Evolutionary conservation across 169 alveolate species (phyloP).

Genomic region (Cryptosporidium xiaoi): DNA sequence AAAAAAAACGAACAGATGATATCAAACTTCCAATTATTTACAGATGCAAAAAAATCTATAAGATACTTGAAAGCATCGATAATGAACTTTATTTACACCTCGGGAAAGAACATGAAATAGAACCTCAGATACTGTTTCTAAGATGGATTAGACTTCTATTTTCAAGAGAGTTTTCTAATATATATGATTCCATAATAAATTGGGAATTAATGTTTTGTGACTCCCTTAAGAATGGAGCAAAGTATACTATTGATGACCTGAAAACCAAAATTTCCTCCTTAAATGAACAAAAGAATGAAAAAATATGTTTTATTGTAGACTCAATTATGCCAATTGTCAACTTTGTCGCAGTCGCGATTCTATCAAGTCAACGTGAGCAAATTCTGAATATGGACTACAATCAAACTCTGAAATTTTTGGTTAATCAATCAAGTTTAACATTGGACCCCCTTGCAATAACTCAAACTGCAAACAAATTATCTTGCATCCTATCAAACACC

Average conservation of each 20-base stretch:
- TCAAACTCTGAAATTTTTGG: constrained; percentile 32
- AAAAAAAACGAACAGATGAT: constrained; percentile 50
- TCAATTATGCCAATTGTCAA: constrained; percentile 46
- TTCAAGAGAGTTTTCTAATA: constrained; percentile 80
- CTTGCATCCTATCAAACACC: neutral
- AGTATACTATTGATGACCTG: neutral
- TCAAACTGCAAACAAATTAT: constrained; percentile 19
- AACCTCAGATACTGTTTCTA: constrained; percentile 58
- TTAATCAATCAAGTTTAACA: constrained; percentile 42
- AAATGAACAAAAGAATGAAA: neutral
- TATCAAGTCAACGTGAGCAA: neutral
- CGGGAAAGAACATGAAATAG: constrained; percentile 31
- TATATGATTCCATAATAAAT: constrained; percentile 44
- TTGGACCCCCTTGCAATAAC: constrained; percentile 18
- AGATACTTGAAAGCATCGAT: constrained; percentile 76
- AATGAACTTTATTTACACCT: constrained; percentile 34
- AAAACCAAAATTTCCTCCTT: neutral
- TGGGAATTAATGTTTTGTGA: constrained; percentile 67
- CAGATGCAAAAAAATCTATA: constrained; percentile 81
- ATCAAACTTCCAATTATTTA: constrained; percentile 80
- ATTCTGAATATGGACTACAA: constrained; percentile 38
- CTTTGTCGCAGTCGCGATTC: constrained; percentile 43
- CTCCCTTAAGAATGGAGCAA: constrained; percentile 18
- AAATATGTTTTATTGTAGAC: constrained; percentile 30
- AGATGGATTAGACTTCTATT: constrained; percentile 86